Evolutionary conservation across 768 basidiomycete species (phyloP).

Genomic region (Tylopilus sp.): DNA sequence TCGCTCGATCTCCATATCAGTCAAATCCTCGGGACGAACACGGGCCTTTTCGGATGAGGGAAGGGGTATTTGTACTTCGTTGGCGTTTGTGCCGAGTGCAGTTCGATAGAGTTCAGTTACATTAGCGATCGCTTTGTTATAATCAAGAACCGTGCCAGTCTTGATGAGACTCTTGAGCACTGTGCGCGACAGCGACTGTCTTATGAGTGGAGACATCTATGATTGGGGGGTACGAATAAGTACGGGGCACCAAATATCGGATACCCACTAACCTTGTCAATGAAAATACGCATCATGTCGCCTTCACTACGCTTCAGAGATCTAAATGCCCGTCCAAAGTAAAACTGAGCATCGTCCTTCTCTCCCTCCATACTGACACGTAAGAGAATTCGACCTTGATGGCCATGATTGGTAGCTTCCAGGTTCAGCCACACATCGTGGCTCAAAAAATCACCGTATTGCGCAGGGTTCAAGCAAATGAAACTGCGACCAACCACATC

Average conservation of each 20-base stretch:
- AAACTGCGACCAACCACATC: conserved; percentile 90
- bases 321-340: conserved; percentile 94
- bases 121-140: conserved; percentile 85
- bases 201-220: conserved; percentile 93
- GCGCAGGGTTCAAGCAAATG: conserved; percentile 84
- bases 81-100: conserved; percentile 61
- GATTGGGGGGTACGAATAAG: background rate
- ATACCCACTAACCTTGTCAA: conserved; percentile 75
- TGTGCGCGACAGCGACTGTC: conserved; percentile 74
- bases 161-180: conserved; percentile 81
- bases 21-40: conserved; percentile 74
- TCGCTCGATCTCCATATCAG: conserved; percentile 91
- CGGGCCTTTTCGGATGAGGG: conserved; percentile 74
- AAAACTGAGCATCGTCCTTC: conserved; percentile 96
- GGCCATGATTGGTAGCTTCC: conserved; percentile 49
- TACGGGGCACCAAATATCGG: background rate
- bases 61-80: conserved; percentile 76
- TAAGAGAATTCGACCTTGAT: conserved; percentile 75
- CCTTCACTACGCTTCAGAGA: conserved; percentile 89
- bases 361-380: conserved; percentile 98
- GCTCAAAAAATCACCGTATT: conserved; percentile 84
- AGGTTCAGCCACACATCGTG: conserved; percentile 93
- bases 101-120: conserved; percentile 79
- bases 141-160: conserved; percentile 58
- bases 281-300: conserved; percentile 94